Evolutionary conservation across 148 eudicot species (phyloP), one percentile per base, ranked within the genome.

Genomic region (Rheum nobile): DNA sequence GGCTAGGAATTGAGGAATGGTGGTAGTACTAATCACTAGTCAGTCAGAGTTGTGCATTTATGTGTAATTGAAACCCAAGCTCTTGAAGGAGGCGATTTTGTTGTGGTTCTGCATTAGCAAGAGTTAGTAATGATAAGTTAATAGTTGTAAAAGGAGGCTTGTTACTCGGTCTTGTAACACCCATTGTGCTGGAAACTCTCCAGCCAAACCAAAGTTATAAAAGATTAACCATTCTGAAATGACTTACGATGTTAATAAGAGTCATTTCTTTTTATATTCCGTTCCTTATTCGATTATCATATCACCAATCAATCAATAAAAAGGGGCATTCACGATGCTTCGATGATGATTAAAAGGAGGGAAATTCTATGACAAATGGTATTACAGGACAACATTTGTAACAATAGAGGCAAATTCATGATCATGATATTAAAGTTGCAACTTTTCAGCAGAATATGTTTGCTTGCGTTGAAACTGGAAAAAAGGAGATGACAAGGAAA

Each of bases 111-210:
- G n/a, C n/a, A n/a, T n/a, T n/a, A n/a, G n/a, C n/a, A n/a, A n/a
- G n/a, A n/a, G n/a, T n/a, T n/a, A n/a, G n/a, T n/a, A n/a, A n/a
- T n/a, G n/a, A n/a, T n/a, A n/a, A n/a, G n/a, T n/a, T n/a, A n/a
- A 4, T 57, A 24, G 26, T 8, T 24, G 31, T 32, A 57, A 57
- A 57, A 22, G 65, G 65, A 24, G 31, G 65, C 29, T 26, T 57
- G 63, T 55, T 55, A 55, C 63, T 55, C 9, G 63, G 63, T 24
- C 63, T 55, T 55, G 65, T 57, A 57, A 57, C 65, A 26, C 65
- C 65, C 65, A 24, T 57, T 57, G 32, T 32, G 13, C 65, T 14
- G 2, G 65, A 57, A 32, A 57, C 65, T 57, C 65, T 57, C 65
- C 16, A 4, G 65, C 65, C 32, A 26, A 50, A 50, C 24, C 13